A percentile compares a stretch with the other conserved stretches of the same genome.
These are phyloP conservation scores for Ocimum tenuiflorum DNA, from an alignment of 257 asterid species.

Conservation along the genomic window DNA sequence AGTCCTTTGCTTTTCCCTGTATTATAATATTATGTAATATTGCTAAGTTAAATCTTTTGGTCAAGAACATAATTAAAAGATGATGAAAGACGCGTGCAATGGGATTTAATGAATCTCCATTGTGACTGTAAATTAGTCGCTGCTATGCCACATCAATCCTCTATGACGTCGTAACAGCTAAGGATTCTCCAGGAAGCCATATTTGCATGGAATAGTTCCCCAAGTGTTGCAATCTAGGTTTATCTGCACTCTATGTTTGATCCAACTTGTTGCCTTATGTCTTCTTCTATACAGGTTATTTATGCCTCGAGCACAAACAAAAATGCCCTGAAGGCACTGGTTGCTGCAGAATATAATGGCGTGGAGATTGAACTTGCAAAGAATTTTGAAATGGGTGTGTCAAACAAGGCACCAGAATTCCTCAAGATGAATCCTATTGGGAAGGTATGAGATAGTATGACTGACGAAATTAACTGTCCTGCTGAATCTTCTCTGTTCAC, in stretches of 20 bases:
- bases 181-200: no score
- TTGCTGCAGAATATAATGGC: conserved; percentile 65
- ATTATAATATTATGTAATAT: not conserved
- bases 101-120: not conserved
- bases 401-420: conserved; percentile 67
- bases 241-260: not conserved
- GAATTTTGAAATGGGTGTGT: conserved; percentile 59
- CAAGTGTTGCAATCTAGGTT: not conserved
- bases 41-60: not conserved
- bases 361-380: conserved; percentile 47
- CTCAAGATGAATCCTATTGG: conserved; percentile 81
- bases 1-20: not conserved
- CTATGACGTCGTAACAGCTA: no score
- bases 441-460: conserved; percentile 36
- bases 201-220: no score
- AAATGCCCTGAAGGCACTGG: conserved; percentile 45
- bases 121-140: not conserved
- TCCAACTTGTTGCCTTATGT: not conserved
- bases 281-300: conserved; percentile 37
- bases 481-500: not conserved
- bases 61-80: not conserved
- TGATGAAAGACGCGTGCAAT: not conserved
- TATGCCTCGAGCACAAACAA: conserved; percentile 39
- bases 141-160: no score
- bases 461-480: not conserved